Evolutionary conservation across 2,329 filamentous ascomycete genomes (phyloP).

Genomic region (Fusarium subtropicale): DNA sequence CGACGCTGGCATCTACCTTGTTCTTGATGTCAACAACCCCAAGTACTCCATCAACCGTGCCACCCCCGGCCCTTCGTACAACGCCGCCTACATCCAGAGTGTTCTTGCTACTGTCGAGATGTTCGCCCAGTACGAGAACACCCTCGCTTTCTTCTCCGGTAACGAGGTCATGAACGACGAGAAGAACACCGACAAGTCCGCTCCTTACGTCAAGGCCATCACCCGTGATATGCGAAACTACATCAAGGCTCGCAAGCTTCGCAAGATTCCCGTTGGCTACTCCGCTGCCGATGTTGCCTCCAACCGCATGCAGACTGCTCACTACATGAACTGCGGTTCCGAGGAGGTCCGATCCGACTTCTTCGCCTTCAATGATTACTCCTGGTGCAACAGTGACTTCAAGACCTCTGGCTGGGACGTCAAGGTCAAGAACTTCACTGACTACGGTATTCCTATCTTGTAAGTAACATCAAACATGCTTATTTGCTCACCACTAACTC

Average conservation of each 20-base stretch:
- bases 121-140: constrained; percentile 87
- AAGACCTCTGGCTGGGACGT: constrained; percentile 80
- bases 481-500: constrained; percentile 4
- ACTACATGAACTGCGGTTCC: constrained; percentile 93
- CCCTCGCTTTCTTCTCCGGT: constrained; percentile 85
- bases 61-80: constrained; percentile 84
- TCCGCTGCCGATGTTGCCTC: constrained; percentile 82
- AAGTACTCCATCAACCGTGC: constrained; percentile 87
- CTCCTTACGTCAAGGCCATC: constrained; percentile 81
- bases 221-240: constrained; percentile 82
- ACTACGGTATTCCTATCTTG: constrained; percentile 91
- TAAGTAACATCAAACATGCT: constrained; percentile 46
- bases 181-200: constrained; percentile 70
- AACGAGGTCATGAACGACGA: constrained; percentile 83
- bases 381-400: constrained; percentile 83
- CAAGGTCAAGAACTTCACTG: constrained; percentile 88
- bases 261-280: constrained; percentile 80
- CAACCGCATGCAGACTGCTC: constrained; percentile 87
- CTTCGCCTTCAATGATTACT: constrained; percentile 92
- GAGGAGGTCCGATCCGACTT: constrained; percentile 89
- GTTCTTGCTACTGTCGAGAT: constrained; percentile 90
- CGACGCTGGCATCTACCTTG: constrained; percentile 90
- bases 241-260: constrained; percentile 70
- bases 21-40: constrained; percentile 91
- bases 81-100: constrained; percentile 83